phyloP scores from a whole-genome alignment of 140 eudicot genomes.

The Artemisia princeps region DNA sequence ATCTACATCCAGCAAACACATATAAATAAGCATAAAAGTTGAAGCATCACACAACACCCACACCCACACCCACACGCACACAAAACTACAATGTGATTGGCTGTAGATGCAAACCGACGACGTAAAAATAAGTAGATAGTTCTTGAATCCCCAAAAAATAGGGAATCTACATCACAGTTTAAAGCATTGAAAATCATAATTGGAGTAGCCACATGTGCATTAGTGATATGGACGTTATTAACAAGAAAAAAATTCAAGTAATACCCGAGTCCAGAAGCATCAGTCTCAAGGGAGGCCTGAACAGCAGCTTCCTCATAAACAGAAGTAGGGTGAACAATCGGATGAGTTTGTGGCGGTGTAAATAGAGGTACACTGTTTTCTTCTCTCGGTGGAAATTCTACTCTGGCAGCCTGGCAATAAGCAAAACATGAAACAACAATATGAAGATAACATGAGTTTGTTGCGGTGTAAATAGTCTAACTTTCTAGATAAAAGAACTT shows the following conservation, averaged over 20 bases:
- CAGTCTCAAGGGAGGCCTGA: slow-evolving; percentile 80
- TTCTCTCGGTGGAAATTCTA: slow-evolving; percentile 84
- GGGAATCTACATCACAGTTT: too few species aligned
- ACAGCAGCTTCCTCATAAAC: slow-evolving; percentile 76
- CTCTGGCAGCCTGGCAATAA: slow-evolving; percentile 66
- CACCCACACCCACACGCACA: too few species aligned
- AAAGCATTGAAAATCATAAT: too few species aligned
- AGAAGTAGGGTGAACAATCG: slow-evolving; percentile 42
- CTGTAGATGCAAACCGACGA: too few species aligned
- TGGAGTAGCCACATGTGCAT: too few species aligned
- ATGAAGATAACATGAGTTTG: neutral
- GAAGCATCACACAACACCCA: too few species aligned
- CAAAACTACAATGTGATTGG: too few species aligned
- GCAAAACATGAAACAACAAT: neutral
- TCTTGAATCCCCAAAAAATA: too few species aligned
- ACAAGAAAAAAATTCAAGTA: neutral
- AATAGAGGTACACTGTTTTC: slow-evolving; percentile 73
- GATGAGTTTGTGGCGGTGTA: slow-evolving; percentile 86
- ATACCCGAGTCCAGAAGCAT: slow-evolving; percentile 73
- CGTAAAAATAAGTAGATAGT: too few species aligned
- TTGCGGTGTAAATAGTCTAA: neutral
- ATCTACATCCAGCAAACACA: slow-evolving; percentile 30
- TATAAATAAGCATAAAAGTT: neutral
- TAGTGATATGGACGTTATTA: too few species aligned
- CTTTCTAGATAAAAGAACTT: too few species aligned